Evolutionary conservation across 805 yeast genomes (phyloP), one percentile per base, ranked within the genome.

Genomic region (Metschnikowia baotianmanensis): DNA sequence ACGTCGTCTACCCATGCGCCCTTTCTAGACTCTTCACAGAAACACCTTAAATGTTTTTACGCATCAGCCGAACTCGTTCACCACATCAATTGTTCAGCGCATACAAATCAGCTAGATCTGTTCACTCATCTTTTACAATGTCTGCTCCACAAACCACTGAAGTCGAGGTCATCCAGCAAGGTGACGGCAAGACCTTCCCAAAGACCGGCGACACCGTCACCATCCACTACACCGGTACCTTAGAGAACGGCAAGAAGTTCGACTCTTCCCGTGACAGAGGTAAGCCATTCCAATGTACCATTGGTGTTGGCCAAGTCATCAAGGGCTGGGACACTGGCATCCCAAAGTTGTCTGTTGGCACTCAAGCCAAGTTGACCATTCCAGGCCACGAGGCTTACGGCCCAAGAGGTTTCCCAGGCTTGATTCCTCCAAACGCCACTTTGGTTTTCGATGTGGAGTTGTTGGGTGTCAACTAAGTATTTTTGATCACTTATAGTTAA

Each of bases 281-380:
- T 61, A 80, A 84, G 67, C 96, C 98, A 52, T 91, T 91, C 82
- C 91, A 87, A 67, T 85, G 95, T 66, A 71, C 74, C 69, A 87
- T 91, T 62, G 97, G 98, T 66, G 95, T 86, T 52, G 96, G 97
- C 51, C 95, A 85, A 71, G 97, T 91, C 53, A 91, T 91, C 71
- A 80, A 81, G 62, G 98, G 97, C 53, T 91, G 97, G 97, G 97
- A 90, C 61, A 86, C 80, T 59, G 96, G 90, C 48, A 87, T 89
- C 63, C 96, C 97, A 41, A 81, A 89, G 69, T 76, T 91, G 63
- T 84, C 95, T 39, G 77, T 89, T 37, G 98, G 98, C 58, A 88
- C 93, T 71, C 86, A 84, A 75, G 96, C 97, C 37, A 77, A 84
- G 62, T 75, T 91, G 61, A 88, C 95, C 57, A 88, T 91, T 57